phyloP scores from a whole-genome alignment of 2,329 filamentous ascomycete species.

The Ascosphaera apis region DNA sequence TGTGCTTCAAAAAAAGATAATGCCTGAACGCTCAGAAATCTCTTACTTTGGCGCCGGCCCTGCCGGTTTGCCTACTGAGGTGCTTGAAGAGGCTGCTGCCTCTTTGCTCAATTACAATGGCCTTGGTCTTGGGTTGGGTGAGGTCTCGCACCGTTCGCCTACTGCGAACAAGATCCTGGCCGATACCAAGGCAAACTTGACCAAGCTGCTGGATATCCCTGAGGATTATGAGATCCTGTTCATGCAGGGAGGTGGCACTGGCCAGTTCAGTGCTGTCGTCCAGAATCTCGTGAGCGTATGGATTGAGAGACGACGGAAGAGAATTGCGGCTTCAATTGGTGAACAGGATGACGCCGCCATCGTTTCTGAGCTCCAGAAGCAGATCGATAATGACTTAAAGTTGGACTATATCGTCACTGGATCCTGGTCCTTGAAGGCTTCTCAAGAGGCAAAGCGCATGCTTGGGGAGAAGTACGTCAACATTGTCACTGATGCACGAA shows the following conservation, averaged over 20 bases:
- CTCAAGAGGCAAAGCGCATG: conserved; percentile 57
- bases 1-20: conserved; percentile 12
- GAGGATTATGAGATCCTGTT: conserved; percentile 73
- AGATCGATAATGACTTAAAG: conserved; percentile 47
- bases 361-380: conserved; percentile 36
- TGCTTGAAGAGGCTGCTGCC: conserved; percentile 53
- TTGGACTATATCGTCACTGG: conserved; percentile 83
- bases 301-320: conserved; percentile 45
- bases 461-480: conserved; percentile 58
- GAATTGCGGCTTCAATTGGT: conserved; percentile 32
- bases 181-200: conserved; percentile 51
- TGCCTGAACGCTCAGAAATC: conserved; percentile 53
- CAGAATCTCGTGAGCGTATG: conserved; percentile 71
- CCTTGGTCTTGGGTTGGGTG: conserved; percentile 64
- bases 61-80: conserved; percentile 58
- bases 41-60: conserved; percentile 82
- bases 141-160: conserved; percentile 71
- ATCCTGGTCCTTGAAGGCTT: conserved; percentile 74
- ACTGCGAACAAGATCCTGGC: conserved; percentile 60
- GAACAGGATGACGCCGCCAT: conserved; percentile 30
- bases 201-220: conserved; percentile 55
- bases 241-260: conserved; percentile 67
- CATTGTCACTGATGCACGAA: conserved; percentile 42
- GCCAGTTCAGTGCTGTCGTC: conserved; percentile 61
- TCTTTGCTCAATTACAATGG: conserved; percentile 62